Percentiles rank a stretch among this genome's conserved stretches.
Conservation (phyloP, 78 protist genomes). For the Chrysochromulina tobinii region DNA sequence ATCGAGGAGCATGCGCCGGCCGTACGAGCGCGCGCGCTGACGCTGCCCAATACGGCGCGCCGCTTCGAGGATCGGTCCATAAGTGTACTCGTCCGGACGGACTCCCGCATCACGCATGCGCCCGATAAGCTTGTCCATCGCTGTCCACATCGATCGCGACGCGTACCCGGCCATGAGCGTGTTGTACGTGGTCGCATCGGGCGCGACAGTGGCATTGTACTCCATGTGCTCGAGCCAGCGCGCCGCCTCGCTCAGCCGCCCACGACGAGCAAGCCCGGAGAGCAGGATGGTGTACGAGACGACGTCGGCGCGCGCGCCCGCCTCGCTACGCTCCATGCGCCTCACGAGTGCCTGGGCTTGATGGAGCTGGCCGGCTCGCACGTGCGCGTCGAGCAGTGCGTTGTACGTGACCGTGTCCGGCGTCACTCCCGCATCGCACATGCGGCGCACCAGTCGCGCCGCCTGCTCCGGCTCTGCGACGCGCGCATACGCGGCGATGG, state of each 20-base stretch:
- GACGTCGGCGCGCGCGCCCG: neutral
- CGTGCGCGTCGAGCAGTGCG: neutral
- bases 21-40: neutral
- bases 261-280: neutral
- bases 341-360: neutral
- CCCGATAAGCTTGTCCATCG: neutral
- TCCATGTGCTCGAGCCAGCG: neutral
- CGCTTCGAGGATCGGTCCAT: neutral
- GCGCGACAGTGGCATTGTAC: neutral
- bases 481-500: neutral
- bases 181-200: neutral
- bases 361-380: neutral
- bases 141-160: neutral
- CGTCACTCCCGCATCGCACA: neutral
- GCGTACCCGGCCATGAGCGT: neutral
- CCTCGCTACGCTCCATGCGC: neutral
- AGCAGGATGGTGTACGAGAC: neutral
- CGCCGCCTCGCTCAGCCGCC: neutral
- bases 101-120: neutral
- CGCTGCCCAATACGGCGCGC: neutral
- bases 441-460: neutral
- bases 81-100: neutral
- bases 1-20: neutral
- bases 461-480: neutral
- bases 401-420: conserved; percentile 8